Percentiles rank a stretch among this genome's conserved stretches.
Evolutionary conservation across 2,329 filamentous ascomycete species (phyloP).

Genomic region (Trichoderma sp.): DNA sequence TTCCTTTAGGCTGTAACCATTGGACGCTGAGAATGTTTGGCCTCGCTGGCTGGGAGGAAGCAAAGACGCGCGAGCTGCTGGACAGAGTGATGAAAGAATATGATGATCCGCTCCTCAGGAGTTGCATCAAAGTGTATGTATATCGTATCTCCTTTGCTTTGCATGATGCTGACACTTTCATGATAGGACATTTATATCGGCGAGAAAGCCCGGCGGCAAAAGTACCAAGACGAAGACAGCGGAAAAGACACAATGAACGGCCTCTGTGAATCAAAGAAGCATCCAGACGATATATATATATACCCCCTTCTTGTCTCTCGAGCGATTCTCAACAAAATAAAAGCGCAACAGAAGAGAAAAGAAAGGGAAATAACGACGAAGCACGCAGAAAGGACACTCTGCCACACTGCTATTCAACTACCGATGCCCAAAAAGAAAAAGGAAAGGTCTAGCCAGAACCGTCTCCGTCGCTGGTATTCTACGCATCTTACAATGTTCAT

Average conservation of each 20-base stretch:
- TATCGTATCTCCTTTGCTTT: neutral
- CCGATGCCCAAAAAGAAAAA: neutral
- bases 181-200: constrained; percentile 34
- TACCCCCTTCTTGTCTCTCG: neutral
- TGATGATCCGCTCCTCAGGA: constrained; percentile 30
- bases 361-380: neutral
- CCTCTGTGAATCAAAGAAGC: neutral
- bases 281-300: neutral
- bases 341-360: neutral
- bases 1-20: neutral
- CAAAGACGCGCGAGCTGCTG: constrained; percentile 32
- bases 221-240: neutral
- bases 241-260: neutral
- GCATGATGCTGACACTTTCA: constrained; percentile 11
- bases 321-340: neutral
- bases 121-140: constrained; percentile 35
- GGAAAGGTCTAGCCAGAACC: neutral
- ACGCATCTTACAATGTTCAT: neutral
- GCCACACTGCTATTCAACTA: neutral
- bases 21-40: constrained; percentile 35
- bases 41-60: constrained; percentile 34
- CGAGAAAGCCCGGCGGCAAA: constrained; percentile 28
- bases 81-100: constrained; percentile 34
- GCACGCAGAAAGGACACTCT: neutral
- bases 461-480: constrained; percentile 5